A percentile compares a stretch with the other conserved stretches of the same genome.
Conservation (phyloP, 306 rosid genomes). For the Myrica gale region DNA sequence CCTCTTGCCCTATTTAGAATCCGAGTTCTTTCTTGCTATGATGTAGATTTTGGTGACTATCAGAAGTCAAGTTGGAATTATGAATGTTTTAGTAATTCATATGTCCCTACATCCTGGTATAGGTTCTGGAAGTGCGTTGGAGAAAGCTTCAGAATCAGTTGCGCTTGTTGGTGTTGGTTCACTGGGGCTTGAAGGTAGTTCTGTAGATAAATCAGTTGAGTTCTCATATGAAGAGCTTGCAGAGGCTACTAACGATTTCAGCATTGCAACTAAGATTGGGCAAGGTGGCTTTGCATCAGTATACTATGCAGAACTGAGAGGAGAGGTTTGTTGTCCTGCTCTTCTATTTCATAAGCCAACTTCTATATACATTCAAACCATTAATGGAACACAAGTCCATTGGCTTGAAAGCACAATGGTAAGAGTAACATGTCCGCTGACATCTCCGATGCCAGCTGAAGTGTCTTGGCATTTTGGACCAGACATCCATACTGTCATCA, state of each 20-base stretch:
- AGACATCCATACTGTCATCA: too few relatives aligned
- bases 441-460: neutral
- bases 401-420: neutral
- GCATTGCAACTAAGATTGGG: slow-evolving; percentile 52
- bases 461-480: neutral
- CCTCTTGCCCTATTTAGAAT: neutral
- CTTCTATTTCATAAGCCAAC: neutral
- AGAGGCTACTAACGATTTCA: slow-evolving; percentile 57
- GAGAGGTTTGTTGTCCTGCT: slow-evolving; percentile 51
- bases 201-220: slow-evolving; percentile 73
- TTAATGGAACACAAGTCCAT: neutral
- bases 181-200: slow-evolving; percentile 49
- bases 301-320: slow-evolving; percentile 63
- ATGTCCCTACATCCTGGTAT: slow-evolving; percentile 8
- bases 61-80: neutral
- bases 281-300: slow-evolving; percentile 80
- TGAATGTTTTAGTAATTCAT: neutral
- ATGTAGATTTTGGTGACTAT: neutral
- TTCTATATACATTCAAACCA: neutral
- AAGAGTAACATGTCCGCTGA: neutral
- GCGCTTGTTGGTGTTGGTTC: slow-evolving; percentile 27
- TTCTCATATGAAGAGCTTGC: slow-evolving; percentile 73
- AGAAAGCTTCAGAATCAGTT: slow-evolving; percentile 41
- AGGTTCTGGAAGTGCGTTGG: slow-evolving; percentile 46
- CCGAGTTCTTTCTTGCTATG: neutral